Conservation (phyloP, 371 early-diverging fungal species). For the Coemansia sp. region DNA sequence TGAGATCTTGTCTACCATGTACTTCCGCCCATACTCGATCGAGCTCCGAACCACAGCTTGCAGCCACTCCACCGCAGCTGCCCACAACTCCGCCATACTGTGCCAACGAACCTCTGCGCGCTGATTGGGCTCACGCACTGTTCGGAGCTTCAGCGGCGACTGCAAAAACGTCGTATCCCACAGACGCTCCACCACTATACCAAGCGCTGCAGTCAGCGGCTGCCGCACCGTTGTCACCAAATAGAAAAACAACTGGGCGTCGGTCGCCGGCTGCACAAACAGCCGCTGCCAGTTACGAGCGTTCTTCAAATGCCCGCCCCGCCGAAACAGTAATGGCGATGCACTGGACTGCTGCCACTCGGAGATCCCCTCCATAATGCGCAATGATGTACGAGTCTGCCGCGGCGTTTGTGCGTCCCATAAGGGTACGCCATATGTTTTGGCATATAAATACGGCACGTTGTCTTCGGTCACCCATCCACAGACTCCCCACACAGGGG, state of each 20-base stretch:
- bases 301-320: constrained; percentile 17
- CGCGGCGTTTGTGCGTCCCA: constrained; percentile 11
- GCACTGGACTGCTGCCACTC: neutral
- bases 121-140: neutral
- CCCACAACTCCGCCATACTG: constrained; percentile 19
- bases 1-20: constrained; percentile 11
- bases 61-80: constrained; percentile 27
- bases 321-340: constrained; percentile 13
- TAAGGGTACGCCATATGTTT: neutral
- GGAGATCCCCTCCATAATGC: neutral
- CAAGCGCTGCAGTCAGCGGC: constrained; percentile 8
- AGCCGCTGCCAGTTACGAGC: neutral
- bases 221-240: constrained; percentile 30
- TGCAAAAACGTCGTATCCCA: constrained; percentile 15
- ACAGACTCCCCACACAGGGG: constrained; percentile 23
- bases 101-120: constrained; percentile 8
- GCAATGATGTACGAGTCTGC: neutral
- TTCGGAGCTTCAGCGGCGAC: constrained; percentile 8
- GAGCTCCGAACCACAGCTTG: constrained; percentile 8
- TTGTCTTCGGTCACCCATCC: constrained; percentile 35
- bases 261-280: constrained; percentile 9
- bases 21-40: constrained; percentile 4
- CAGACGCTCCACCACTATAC: constrained; percentile 11
- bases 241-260: constrained; percentile 28
- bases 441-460: constrained; percentile 8